These are phyloP conservation scores for Eucalyptus brandiana DNA, from an alignment of 345 rosid genomes.

Conservation along the genomic window DNA sequence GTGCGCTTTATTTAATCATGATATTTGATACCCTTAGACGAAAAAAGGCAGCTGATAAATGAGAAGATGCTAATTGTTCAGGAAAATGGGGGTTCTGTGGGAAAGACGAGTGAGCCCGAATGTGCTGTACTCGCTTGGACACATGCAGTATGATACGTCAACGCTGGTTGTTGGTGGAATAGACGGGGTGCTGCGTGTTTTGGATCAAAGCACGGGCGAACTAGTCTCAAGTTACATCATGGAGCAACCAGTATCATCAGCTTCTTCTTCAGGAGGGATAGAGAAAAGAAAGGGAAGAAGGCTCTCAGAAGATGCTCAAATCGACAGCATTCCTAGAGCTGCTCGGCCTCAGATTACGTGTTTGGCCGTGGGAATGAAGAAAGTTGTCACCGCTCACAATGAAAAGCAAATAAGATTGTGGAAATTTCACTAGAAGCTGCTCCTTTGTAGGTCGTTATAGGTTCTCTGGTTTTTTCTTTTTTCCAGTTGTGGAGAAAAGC, in stretches of 20 bases:
- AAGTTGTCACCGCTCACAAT: slow-evolving; percentile 61
- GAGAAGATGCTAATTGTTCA: not conserved
- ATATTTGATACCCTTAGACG: not conserved
- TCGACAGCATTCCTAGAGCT: slow-evolving; percentile 40
- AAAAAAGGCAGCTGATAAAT: not conserved
- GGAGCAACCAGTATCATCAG: slow-evolving; percentile 10
- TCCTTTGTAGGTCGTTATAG: not conserved
- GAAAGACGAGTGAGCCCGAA: slow-evolving; percentile 64
- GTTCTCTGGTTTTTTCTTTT: not conserved
- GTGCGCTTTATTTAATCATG: not conserved
- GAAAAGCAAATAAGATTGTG: slow-evolving; percentile 52
- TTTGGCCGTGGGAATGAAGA: slow-evolving; percentile 80
- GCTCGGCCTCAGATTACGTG: slow-evolving; percentile 60
- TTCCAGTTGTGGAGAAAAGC: not conserved
- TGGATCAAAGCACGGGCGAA: slow-evolving; percentile 59
- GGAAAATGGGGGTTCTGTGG: slow-evolving; percentile 76
- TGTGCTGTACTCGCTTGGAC: slow-evolving; percentile 61
- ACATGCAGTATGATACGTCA: slow-evolving; percentile 38
- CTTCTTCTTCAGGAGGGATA: slow-evolving; percentile 4
- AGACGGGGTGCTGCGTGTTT: slow-evolving; percentile 67
- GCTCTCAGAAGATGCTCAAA: slow-evolving; percentile 11
- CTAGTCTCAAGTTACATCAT: slow-evolving; percentile 36
- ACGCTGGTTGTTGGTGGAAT: slow-evolving; percentile 70
- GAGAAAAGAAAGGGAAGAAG: slow-evolving; percentile 42
- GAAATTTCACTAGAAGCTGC: slow-evolving; percentile 24